phyloP scores from a whole-genome alignment of 176 grass and related monocot genomes.

The Hordeum vulgare region MorexV3_pseudomolecules_assembly NC_058523.1:8789651-8790150 shows the following conservation, averaged over 20 bases:
- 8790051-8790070: not conserved
- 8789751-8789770: not conserved
- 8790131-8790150: not conserved
- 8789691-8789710: not conserved
- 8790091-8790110: not conserved
- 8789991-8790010: not conserved
- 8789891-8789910: slow-evolving; percentile 73
- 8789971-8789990: not conserved
- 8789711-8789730: not conserved
- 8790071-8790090: not conserved
- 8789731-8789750: not conserved
- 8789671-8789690: not conserved
- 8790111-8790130: not conserved
- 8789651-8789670: not conserved
- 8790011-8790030: not conserved
- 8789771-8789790: not conserved
- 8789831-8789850: slow-evolving; percentile 41
- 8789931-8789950: not conserved
- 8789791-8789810: not conserved
- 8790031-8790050: not conserved
- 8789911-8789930: slow-evolving; percentile 6
- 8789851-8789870: slow-evolving; percentile 38
- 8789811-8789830: slow-evolving; percentile 39
- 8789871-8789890: slow-evolving; percentile 31
- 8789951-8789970: not conserved